Conservation (phyloP, 805 yeast species). For the Suhomyces sp. region DNA sequence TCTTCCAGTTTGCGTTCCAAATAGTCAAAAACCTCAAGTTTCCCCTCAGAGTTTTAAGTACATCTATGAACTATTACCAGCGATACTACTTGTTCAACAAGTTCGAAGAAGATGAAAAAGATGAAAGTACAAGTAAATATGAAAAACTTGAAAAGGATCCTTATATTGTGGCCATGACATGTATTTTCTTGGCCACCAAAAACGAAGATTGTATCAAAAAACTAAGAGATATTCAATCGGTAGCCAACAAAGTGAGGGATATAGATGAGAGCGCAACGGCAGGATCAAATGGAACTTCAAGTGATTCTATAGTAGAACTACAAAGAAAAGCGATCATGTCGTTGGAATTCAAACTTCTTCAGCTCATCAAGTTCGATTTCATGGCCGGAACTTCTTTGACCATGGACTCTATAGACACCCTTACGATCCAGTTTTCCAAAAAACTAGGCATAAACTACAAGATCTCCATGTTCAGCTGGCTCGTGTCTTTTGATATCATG, state of each 20-base stretch:
- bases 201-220: slow-evolving; percentile 84
- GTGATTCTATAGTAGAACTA: slow-evolving; percentile 38
- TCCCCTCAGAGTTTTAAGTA: slow-evolving; percentile 67
- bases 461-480: slow-evolving; percentile 62
- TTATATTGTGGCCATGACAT: slow-evolving; percentile 63
- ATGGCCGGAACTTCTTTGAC: slow-evolving; percentile 49
- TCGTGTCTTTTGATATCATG: slow-evolving; percentile 69
- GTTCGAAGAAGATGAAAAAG: slow-evolving; percentile 42
- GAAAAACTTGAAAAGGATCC: slow-evolving; percentile 37
- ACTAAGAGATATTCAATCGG: slow-evolving; percentile 56
- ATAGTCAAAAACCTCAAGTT: slow-evolving; percentile 54
- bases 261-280: slow-evolving; percentile 19
- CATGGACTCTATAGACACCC: slow-evolving; percentile 52
- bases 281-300: not conserved
- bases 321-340: slow-evolving; percentile 56
- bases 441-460: slow-evolving; percentile 45
- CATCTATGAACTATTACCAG: slow-evolving; percentile 72
- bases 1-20: slow-evolving; percentile 53
- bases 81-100: slow-evolving; percentile 63
- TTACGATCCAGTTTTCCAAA: slow-evolving; percentile 60
- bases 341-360: slow-evolving; percentile 70
- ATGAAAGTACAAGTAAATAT: slow-evolving; percentile 16
- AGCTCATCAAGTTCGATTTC: slow-evolving; percentile 77
- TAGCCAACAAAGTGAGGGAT: slow-evolving; percentile 42
- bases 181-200: slow-evolving; percentile 69